Evolutionary conservation across 495 filamentous ascomycete genomes (phyloP), one percentile per base, ranked within the genome.

Genomic region (Penicillium flavigenum): DNA sequence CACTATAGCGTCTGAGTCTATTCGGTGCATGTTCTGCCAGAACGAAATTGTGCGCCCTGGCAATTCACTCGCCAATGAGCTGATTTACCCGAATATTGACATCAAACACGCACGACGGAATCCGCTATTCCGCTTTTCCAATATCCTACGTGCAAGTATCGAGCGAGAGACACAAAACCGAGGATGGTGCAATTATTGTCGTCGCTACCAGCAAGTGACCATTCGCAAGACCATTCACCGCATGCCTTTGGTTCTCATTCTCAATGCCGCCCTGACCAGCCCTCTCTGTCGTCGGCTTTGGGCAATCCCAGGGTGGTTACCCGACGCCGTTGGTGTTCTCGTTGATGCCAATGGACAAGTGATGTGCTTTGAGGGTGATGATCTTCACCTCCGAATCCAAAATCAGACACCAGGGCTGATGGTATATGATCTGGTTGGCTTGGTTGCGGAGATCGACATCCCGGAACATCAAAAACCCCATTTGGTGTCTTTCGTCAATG

Each of bases 141-240:
- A 91, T 61, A 83, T 93, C 24, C 72, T 97, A 38, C 92, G 94
- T 64, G 84, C 85, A 47, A 93, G 92, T 51, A 89, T 98, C 14
- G 91, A 97, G 63, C 77, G 88, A 14, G 88, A 96, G 60, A 88
- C 87, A 1, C 84, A 87, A 26, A 88, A 84, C 12, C 80, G 91
- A 57, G 94, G 93, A 4, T 98, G 91, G 90, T 98, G 94, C 64
- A 88, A 87, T 54, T 83, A 84, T 58, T 98, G 95, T 60, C 86
- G 88, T 51, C 81, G 90, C 24, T 97, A 98, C 65, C 89, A 95
- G 64, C 84, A 86, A 58, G 80, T 96, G 17, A 79, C 83, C 9
- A 91, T 87, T 47, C 79, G 88, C 52, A 95, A 92, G 61, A 87
- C 86, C 0, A 85, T 97, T 14, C 84, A 88, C 54, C 82, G 81